Evolutionary conservation across 306 rosid species (phyloP).

Genomic region (Quercus suber): DNA sequence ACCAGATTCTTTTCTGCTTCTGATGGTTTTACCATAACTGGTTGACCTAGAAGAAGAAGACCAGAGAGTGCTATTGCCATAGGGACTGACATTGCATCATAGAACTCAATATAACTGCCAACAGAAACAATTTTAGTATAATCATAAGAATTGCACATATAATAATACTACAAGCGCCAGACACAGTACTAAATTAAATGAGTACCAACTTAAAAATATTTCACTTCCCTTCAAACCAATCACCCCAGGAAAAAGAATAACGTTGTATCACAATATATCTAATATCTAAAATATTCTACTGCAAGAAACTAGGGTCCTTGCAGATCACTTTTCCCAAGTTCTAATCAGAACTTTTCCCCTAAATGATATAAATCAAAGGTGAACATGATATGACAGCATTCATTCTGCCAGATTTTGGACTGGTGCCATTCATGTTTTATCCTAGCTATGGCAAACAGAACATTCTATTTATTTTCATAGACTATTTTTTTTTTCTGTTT

Average conservation of each 20-base stretch:
- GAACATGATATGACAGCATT: no score
- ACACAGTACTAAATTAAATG: background rate
- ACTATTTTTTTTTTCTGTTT: no score
- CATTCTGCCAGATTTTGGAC: no score
- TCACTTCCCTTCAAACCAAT: background rate
- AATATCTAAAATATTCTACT: background rate
- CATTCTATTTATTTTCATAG: no score
- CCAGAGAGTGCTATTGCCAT: constrained; percentile 99
- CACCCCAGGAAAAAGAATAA: background rate
- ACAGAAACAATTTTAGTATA: constrained; percentile 1
- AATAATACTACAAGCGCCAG: background rate
- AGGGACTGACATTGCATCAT: constrained; percentile 95
- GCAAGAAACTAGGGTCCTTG: background rate
- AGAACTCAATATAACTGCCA: constrained; percentile 89
- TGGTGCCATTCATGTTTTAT: no score
- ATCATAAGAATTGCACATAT: background rate
- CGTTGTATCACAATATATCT: background rate
- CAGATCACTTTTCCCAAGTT: no score
- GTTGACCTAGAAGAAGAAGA: constrained; percentile 82
- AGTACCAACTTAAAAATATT: background rate
- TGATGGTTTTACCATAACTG: constrained; percentile 99
- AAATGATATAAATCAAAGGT: no score
- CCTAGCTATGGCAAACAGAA: no score
- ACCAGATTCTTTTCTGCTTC: constrained; percentile 98
- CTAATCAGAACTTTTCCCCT: no score